These are phyloP conservation scores for Kazachstania taianensis DNA, from an alignment of 805 yeast genomes.

Conservation along the genomic window DNA sequence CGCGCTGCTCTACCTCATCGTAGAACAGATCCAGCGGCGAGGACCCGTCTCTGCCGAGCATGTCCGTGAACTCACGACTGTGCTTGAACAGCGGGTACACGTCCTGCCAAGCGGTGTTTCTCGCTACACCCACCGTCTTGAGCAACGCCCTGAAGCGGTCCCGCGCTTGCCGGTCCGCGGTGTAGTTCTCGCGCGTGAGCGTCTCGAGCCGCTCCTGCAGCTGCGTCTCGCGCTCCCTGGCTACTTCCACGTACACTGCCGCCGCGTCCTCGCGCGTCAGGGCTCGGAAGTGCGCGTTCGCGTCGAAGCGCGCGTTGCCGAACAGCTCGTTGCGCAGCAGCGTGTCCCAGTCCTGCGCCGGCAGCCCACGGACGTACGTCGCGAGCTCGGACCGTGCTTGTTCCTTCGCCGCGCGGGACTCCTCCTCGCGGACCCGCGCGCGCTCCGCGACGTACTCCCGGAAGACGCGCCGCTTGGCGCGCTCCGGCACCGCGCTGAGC, in stretches of 20 bases:
- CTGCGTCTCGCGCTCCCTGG: slow-evolving; percentile 22
- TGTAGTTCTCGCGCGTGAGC: slow-evolving; percentile 34
- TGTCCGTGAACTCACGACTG: slow-evolving; percentile 45
- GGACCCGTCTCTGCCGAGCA: slow-evolving; percentile 73
- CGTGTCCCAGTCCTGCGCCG: slow-evolving; percentile 20
- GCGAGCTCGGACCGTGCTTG: slow-evolving; percentile 47
- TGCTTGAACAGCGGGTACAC: slow-evolving; percentile 41
- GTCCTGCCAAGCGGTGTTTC: slow-evolving; percentile 49
- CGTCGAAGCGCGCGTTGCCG: slow-evolving; percentile 43
- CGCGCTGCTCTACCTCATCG: slow-evolving; percentile 59
- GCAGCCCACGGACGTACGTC: slow-evolving; percentile 34
- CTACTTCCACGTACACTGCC: slow-evolving; percentile 28
- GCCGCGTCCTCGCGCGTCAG: slow-evolving; percentile 54
- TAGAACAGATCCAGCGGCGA: slow-evolving; percentile 66
- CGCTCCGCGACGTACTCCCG: slow-evolving; percentile 38
- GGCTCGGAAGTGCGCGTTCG: slow-evolving; percentile 44
- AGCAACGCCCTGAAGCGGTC: slow-evolving; percentile 45
- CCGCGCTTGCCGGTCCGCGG: slow-evolving; percentile 57
- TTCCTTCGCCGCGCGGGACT: slow-evolving; percentile 25
- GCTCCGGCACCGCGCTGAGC: slow-evolving; percentile 47
- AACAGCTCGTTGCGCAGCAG: slow-evolving; percentile 23
- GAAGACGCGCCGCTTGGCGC: slow-evolving; percentile 46
- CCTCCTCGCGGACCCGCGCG: slow-evolving; percentile 21
- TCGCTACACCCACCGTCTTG: slow-evolving; percentile 19
- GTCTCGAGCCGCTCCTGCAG: slow-evolving; percentile 14